phyloP scores from a whole-genome alignment of 495 filamentous ascomycete genomes.

The Aspergillus sclerotioniger region DNA sequence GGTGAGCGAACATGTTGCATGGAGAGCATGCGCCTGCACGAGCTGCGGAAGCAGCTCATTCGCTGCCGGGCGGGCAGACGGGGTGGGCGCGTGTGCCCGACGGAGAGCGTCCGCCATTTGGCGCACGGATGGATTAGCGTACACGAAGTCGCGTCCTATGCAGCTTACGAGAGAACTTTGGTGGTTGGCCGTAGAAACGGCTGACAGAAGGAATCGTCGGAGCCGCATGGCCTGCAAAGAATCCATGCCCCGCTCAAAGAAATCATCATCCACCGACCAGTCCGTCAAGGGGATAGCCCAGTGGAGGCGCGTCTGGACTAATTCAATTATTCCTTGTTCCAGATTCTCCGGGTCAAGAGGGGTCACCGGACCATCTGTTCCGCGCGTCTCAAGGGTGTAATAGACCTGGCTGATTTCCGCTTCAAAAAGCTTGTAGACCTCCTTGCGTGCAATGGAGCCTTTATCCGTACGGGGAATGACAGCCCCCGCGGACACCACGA shows the following conservation, averaged over 20 bases:
- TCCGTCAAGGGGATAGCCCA: too few relatives aligned
- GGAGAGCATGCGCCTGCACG: too few relatives aligned
- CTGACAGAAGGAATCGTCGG: neutral
- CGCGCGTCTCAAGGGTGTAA: too few relatives aligned
- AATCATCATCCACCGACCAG: slow-evolving; percentile 22
- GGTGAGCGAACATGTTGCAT: too few relatives aligned
- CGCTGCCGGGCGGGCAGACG: too few relatives aligned
- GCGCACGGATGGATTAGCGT: too few relatives aligned
- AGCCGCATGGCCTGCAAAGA: slow-evolving; percentile 34
- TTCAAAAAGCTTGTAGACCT: slow-evolving; percentile 30
- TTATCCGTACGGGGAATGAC: slow-evolving; percentile 36
- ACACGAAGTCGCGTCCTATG: too few relatives aligned
- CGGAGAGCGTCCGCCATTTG: too few relatives aligned
- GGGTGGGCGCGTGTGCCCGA: too few relatives aligned
- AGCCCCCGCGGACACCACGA: slow-evolving; percentile 20
- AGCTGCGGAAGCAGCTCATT: too few relatives aligned
- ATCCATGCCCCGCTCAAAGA: slow-evolving; percentile 41
- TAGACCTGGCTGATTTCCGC: slow-evolving; percentile 29
- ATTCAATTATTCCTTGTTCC: slow-evolving; percentile 9
- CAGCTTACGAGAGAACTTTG: too few relatives aligned
- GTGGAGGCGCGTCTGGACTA: slow-evolving; percentile 6
- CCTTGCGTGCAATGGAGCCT: slow-evolving; percentile 31
- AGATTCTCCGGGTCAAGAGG: neutral
- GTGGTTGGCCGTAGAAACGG: too few relatives aligned
- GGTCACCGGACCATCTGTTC: slow-evolving; percentile 16